Evolutionary conservation across 2,329 filamentous ascomycete genomes (phyloP), one percentile per base, ranked within the genome.

Genomic region (Cytospora paraplurivora): DNA sequence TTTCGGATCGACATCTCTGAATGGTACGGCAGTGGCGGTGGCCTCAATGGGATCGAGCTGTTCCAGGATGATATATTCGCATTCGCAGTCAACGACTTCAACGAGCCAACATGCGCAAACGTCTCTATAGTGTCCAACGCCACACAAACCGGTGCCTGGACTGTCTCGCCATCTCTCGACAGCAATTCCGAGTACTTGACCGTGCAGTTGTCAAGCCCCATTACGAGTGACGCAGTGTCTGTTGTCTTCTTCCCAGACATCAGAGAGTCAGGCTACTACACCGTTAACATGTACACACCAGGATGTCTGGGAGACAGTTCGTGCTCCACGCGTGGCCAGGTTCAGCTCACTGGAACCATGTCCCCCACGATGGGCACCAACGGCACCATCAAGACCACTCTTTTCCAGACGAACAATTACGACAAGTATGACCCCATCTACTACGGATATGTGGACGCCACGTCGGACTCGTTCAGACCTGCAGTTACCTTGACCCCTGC

Each of bases 391-490:
- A 82, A 85, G 34, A 85, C 82, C 0, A 82, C 85, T 0, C 78
- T 97, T 8, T 96, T 85, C 73, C 95, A 99, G 76, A 97, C 93
- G 19, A 99, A 99, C 77, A 85, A 96, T 73, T 96, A 89, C 74
- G 94, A 98, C 80, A 99, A 99, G 76, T 98, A 96, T 72, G 95
- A 99, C 73, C 88, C 91, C 69, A 88, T 99, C 64, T 97, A 93
- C 76, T 90, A 89, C 68, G 95, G 93, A 54, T 87, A 87, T 68
- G 87, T 99, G 60, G 92, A 98, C 72, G 88, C 88, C 60, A 87
- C 85, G 59, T 88, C 85, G 11, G 80, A 79, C 67, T 84, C 83
- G 21, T 97, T 97, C 80, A 88, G 88, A 50, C 92, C 94, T 15
- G 86, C 85, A 5, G 87, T 99, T 59, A 96, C 90, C 0, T 78